These are phyloP conservation scores for Candida namnaoensis DNA, from an alignment of 805 yeast species.

Conservation along the genomic window DNA sequence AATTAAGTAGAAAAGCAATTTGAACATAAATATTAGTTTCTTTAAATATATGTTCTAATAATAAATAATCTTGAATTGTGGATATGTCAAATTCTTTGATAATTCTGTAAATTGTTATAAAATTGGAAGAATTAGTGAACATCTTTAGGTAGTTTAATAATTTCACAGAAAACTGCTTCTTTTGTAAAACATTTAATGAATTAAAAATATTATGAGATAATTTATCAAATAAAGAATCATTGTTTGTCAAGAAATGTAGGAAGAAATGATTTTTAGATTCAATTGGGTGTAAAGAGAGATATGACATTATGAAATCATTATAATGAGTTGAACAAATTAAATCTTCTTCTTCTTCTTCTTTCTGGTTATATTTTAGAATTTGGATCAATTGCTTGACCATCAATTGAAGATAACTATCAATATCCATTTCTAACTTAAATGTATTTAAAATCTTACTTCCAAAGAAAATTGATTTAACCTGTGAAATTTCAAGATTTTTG, in stretches of 20 bases:
- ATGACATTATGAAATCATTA: conserved; percentile 10
- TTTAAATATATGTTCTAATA: conserved; percentile 3
- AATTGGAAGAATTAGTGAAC: conserved; percentile 2
- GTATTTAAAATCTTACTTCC: conserved; percentile 16
- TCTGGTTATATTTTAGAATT: background rate
- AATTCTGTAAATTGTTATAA: conserved; percentile 5
- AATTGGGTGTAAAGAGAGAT: conserved; percentile 16
- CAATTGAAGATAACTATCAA: conserved; percentile 9
- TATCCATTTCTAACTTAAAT: conserved; percentile 11
- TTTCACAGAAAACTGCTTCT: conserved; percentile 8
- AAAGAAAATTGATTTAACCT: conserved; percentile 12
- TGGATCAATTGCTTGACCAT: conserved; percentile 10
- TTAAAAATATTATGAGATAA: background rate
- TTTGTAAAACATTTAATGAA: conserved; percentile 7
- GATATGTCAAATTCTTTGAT: conserved; percentile 2
- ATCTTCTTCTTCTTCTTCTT: too few relatives aligned
- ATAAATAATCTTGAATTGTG: conserved; percentile 2
- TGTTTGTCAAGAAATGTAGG: conserved; percentile 5
- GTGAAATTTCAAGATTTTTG: conserved; percentile 6
- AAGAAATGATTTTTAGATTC: conserved; percentile 11
- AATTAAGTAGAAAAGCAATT: conserved; percentile 3
- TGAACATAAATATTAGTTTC: conserved; percentile 5
- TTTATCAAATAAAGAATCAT: conserved; percentile 1
- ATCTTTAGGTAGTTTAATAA: conserved; percentile 10
- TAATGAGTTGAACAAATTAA: too few relatives aligned